Percentiles rank a stretch among this genome's conserved stretches.
These are phyloP conservation scores for Tylopilus balloui DNA, from an alignment of 768 basidiomycete genomes.

Conservation along the genomic window DNA sequence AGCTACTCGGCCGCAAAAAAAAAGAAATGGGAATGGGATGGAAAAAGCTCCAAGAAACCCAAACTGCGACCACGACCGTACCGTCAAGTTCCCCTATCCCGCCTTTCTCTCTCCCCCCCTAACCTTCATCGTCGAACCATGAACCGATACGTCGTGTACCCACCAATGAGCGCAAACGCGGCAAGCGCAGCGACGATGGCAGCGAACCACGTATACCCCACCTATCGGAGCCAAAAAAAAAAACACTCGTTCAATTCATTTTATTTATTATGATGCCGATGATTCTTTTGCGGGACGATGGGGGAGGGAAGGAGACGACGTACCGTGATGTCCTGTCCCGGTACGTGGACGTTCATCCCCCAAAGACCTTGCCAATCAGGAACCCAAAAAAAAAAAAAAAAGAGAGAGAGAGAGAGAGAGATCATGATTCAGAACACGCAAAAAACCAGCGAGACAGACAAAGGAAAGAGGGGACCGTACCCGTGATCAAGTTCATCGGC, in stretches of 20 bases:
- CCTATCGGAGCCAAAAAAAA: not conserved
- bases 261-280: too few species aligned
- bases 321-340: constrained; percentile 65
- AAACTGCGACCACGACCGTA: not conserved
- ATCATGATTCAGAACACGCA: not conserved
- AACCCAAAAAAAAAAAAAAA: not conserved
- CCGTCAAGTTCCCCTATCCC: not conserved
- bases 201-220: constrained; percentile 78
- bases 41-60: not conserved
- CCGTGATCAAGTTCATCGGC: constrained; percentile 96
- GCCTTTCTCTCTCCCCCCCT: not conserved
- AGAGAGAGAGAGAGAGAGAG: too few species aligned
- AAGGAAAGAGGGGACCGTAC: constrained; percentile 33
- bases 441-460: not conserved
- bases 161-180: constrained; percentile 78
- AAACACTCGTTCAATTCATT: too few species aligned
- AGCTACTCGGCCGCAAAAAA: not conserved
- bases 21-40: not conserved
- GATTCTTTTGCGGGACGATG: too few species aligned
- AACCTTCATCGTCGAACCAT: constrained; percentile 50
- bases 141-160: constrained; percentile 73
- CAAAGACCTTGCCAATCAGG: constrained; percentile 62
- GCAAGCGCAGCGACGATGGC: constrained; percentile 79
- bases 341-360: constrained; percentile 99
- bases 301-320: not conserved